Conservation (phyloP, 306 rosid genomes). For the Glycine tomentella region DNA sequence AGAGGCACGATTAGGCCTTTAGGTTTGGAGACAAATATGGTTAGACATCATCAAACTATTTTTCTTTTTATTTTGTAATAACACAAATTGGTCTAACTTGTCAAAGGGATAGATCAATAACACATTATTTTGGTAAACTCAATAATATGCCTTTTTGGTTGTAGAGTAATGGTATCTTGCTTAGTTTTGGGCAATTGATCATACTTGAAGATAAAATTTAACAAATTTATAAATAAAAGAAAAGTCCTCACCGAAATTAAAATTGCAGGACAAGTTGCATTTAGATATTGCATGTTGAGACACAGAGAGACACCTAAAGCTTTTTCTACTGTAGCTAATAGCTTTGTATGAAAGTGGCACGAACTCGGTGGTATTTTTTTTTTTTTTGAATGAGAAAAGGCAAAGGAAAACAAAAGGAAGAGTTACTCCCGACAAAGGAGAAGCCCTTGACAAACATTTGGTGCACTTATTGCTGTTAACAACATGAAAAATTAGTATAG, state of each 20-base stretch:
- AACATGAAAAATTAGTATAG: background rate
- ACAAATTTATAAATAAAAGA: background rate
- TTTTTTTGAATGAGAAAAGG: background rate
- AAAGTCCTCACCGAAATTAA: background rate
- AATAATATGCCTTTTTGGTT: too few species aligned
- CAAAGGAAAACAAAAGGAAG: background rate
- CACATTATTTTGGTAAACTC: too few species aligned
- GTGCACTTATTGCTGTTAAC: conserved; percentile 1
- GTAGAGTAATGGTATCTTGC: too few species aligned
- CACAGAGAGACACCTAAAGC: background rate
- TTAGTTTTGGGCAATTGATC: background rate
- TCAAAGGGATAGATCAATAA: too few species aligned
- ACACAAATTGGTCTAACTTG: background rate
- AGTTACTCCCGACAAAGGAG: too few species aligned
- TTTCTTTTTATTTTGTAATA: background rate
- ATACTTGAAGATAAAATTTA: background rate
- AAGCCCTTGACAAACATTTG: background rate
- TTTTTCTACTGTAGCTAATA: background rate
- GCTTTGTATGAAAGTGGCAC: background rate
- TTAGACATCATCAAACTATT: background rate
- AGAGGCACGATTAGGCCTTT: too few species aligned
- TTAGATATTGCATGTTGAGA: background rate
- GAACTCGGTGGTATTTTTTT: too few species aligned
- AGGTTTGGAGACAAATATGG: conserved; percentile 13
- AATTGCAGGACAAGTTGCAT: background rate